phyloP scores from a whole-genome alignment of 805 yeast species.

The Nakazawaea populi region DNA sequence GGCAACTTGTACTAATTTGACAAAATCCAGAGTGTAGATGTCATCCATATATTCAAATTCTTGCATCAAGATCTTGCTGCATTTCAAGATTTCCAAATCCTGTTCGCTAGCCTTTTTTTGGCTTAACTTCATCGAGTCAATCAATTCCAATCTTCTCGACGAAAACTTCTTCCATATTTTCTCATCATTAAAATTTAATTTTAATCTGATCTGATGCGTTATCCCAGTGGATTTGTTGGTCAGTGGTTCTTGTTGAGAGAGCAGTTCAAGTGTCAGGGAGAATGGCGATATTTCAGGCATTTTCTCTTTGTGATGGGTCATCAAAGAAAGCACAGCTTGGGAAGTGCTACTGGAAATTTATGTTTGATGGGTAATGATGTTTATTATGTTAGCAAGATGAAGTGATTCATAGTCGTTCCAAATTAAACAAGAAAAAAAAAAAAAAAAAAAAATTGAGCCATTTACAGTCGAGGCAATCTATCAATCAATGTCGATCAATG shows the following conservation, averaged over 20 bases:
- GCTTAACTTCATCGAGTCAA: conserved; percentile 59
- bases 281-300: too few relatives aligned
- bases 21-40: conserved; percentile 63
- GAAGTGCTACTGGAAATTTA: too few relatives aligned
- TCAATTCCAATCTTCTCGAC: conserved; percentile 83
- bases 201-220: conserved; percentile 51
- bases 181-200: conserved; percentile 75
- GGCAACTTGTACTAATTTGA: conserved; percentile 86
- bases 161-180: conserved; percentile 84
- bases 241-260: background rate
- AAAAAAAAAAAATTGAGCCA: conserved; percentile 3
- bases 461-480: conserved; percentile 1
- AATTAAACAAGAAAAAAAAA: background rate
- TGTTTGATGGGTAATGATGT: too few relatives aligned
- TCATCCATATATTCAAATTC: conserved; percentile 65
- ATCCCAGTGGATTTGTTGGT: conserved; percentile 29
- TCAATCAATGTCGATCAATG: background rate
- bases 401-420: background rate
- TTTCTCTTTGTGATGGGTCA: too few relatives aligned
- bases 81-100: conserved; percentile 70
- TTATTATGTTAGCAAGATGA: too few relatives aligned
- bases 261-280: too few relatives aligned
- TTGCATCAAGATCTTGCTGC: conserved; percentile 67
- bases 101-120: conserved; percentile 87
- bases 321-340: too few relatives aligned